phyloP scores from a whole-genome alignment of 2,329 filamentous ascomycete species.

The Cryphonectria japonica region DNA sequence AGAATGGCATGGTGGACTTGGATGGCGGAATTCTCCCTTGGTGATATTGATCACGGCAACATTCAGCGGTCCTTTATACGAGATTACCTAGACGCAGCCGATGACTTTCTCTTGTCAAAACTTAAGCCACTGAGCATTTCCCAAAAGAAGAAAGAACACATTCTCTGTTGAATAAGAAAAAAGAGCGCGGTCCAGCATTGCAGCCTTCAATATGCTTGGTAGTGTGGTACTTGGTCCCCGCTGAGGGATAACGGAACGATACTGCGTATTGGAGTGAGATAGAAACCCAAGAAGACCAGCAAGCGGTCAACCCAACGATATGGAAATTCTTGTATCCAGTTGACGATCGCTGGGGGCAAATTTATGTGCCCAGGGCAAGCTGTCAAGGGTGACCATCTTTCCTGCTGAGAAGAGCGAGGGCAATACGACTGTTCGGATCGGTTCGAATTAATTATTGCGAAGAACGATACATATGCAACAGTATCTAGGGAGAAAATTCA shows the following conservation, averaged over 20 bases:
- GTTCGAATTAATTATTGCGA: neutral
- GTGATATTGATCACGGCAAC: neutral
- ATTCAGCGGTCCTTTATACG: neutral
- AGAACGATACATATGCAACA: neutral
- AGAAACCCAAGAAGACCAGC: no score
- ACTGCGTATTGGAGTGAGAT: no score
- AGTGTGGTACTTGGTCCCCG: neutral
- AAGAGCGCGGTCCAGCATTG: neutral
- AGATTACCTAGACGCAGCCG: neutral
- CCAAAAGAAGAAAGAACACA: no score
- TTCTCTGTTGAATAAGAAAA: no score
- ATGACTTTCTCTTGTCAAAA: neutral
- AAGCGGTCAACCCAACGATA: no score
- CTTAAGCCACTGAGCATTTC: neutral
- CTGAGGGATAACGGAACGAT: no score
- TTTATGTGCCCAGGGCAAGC: neutral
- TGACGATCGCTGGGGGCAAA: no score
- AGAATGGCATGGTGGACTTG: conserved; percentile 30
- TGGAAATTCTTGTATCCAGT: neutral
- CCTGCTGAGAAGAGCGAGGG: neutral
- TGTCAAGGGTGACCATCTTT: neutral
- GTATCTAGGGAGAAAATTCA: neutral
- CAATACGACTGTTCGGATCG: neutral
- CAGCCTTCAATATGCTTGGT: neutral
- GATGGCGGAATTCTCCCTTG: conserved; percentile 4